Conservation (phyloP, 306 rosid species). For the Lupinus albus region DNA sequence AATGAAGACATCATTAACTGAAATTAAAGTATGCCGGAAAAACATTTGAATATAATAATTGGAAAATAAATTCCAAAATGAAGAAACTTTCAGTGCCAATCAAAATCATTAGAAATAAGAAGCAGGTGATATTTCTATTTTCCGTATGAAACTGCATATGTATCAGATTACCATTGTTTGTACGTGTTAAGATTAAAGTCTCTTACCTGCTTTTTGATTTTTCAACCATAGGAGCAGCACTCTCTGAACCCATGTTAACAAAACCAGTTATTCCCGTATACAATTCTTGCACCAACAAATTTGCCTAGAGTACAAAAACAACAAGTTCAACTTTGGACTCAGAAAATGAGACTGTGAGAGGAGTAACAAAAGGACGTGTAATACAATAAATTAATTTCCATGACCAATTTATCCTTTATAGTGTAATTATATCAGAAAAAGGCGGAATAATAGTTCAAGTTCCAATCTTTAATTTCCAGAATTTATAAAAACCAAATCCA, state of each 20-base stretch:
- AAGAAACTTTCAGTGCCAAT: background rate
- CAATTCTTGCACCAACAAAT: conserved; percentile 32
- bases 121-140: background rate
- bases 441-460: background rate
- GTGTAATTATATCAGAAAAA: conserved; percentile 18
- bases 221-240: conserved; percentile 50
- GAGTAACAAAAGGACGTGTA: background rate
- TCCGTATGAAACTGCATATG: background rate
- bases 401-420: background rate
- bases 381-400: conserved; percentile 25
- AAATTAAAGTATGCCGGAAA: background rate
- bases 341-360: background rate
- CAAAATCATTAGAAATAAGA: conserved; percentile 10
- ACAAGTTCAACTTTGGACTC: conserved; percentile 17
- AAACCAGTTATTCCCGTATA: conserved; percentile 21
- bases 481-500: background rate
- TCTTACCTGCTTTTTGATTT: conserved; percentile 49
- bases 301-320: conserved; percentile 36
- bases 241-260: conserved; percentile 61
- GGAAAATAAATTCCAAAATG: background rate
- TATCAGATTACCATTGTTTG: background rate
- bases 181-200: conserved; percentile 7
- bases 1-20: conserved; percentile 4
- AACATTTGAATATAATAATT: conserved; percentile 6
- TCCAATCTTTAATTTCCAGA: conserved; percentile 1